phyloP scores from a whole-genome alignment of 208 protist species.

The Eutreptiella sp. region DNA sequence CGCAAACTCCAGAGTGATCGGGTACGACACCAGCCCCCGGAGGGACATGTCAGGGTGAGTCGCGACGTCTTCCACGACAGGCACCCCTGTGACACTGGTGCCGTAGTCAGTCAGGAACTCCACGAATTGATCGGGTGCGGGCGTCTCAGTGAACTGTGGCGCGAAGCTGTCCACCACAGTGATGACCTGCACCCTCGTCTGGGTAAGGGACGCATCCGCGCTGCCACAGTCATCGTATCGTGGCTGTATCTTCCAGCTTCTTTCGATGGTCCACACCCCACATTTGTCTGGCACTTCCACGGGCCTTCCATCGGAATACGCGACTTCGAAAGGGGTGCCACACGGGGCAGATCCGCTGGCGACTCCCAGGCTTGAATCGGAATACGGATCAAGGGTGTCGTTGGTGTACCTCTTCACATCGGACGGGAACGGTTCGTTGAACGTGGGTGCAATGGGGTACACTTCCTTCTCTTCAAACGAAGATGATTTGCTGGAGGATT shows the following conservation, averaged over 20 bases:
- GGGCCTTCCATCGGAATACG: not conserved
- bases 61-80: slow-evolving; percentile 1
- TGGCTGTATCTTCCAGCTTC: slow-evolving; percentile 7
- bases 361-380: not conserved
- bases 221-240: not conserved
- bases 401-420: slow-evolving; percentile 5
- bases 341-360: not conserved
- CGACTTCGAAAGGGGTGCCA: slow-evolving; percentile 1
- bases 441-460: not conserved
- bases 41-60: not conserved
- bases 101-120: slow-evolving; percentile 10
- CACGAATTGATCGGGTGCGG: not conserved
- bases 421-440: slow-evolving; percentile 1
- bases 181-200: slow-evolving; percentile 7
- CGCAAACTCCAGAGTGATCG: no score
- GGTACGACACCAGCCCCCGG: no score
- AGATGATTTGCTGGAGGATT: no score
- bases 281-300: not conserved
- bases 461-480: no score
- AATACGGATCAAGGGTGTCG: not conserved
- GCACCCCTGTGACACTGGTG: slow-evolving; percentile 1
- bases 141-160: slow-evolving; percentile 7
- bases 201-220: not conserved
- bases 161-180: slow-evolving; percentile 1
- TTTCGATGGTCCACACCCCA: slow-evolving; percentile 5